These are phyloP conservation scores for Hypoxylon sp. DNA, from an alignment of 2,329 filamentous ascomycete species.

Conservation along the genomic window DNA sequence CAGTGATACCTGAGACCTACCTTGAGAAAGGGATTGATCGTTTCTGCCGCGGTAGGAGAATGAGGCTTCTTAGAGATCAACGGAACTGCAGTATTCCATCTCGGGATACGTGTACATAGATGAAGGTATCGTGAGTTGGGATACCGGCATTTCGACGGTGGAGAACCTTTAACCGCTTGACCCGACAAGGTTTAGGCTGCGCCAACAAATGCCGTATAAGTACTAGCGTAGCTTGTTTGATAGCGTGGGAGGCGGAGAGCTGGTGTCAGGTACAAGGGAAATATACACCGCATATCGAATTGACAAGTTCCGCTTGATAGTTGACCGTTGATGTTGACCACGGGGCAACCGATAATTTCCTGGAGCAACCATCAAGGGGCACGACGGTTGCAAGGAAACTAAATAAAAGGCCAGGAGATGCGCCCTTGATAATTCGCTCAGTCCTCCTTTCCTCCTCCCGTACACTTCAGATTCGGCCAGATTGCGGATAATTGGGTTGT, in stretches of 20 bases:
- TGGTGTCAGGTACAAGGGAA: constrained; percentile 31
- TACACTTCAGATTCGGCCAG: constrained; percentile 25
- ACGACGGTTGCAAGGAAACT: constrained; percentile 24
- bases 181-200: constrained; percentile 36
- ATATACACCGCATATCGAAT: constrained; percentile 44
- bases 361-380: constrained; percentile 35
- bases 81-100: constrained; percentile 7
- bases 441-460: constrained; percentile 22
- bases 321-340: constrained; percentile 8
- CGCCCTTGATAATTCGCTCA: constrained; percentile 22
- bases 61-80: constrained; percentile 16
- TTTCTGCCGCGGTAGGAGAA: constrained; percentile 4
- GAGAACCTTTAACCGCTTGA: constrained; percentile 33
- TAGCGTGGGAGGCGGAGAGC: constrained; percentile 23
- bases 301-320: constrained; percentile 37
- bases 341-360: constrained; percentile 42
- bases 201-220: constrained; percentile 35
- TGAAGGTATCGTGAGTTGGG: constrained; percentile 34
- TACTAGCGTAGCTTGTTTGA: constrained; percentile 33
- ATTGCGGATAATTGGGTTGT: constrained; percentile 31
- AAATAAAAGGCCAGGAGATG: constrained; percentile 41
- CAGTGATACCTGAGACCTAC: constrained; percentile 1
- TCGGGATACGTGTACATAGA: neutral
- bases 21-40: neutral
- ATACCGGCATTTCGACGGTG: constrained; percentile 24